These are phyloP conservation scores for Penicillium angulare DNA, from an alignment of 495 filamentous ascomycete species.

Conservation along the genomic window DNA sequence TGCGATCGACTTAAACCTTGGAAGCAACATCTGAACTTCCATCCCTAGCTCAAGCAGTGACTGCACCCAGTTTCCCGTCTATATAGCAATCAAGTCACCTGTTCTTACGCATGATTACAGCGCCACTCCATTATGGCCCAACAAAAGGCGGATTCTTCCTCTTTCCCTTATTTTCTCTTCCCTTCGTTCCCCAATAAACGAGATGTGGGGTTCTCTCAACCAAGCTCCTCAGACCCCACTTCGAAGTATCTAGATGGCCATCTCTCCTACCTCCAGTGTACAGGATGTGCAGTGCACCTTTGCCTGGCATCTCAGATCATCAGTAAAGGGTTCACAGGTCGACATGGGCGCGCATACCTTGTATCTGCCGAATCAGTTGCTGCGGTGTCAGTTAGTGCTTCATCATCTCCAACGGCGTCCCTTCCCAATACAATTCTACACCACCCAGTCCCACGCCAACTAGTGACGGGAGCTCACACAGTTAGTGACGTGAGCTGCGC, in stretches of 20 bases:
- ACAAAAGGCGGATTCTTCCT: slow-evolving; percentile 5
- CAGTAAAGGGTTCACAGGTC: slow-evolving; percentile 88
- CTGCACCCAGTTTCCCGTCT: too few relatives aligned
- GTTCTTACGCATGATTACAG: too few relatives aligned
- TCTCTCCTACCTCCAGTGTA: slow-evolving; percentile 67
- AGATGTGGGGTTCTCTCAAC: slow-evolving; percentile 25
- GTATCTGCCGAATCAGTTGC: slow-evolving; percentile 51
- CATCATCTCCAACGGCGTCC: slow-evolving; percentile 31
- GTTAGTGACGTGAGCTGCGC: slow-evolving; percentile 56
- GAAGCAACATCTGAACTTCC: too few relatives aligned
- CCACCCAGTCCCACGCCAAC: slow-evolving; percentile 63
- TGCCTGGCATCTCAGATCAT: slow-evolving; percentile 78
- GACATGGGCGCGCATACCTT: slow-evolving; percentile 91
- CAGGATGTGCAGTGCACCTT: slow-evolving; percentile 69
- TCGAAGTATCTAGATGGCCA: slow-evolving; percentile 47
- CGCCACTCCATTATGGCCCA: slow-evolving; percentile 12
- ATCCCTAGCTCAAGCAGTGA: too few relatives aligned
- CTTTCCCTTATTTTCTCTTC: slow-evolving; percentile 51
- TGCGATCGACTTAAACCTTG: too few relatives aligned
- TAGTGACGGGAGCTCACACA: slow-evolving; percentile 76
- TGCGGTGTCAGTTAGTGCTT: slow-evolving; percentile 30
- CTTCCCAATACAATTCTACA: slow-evolving; percentile 58
- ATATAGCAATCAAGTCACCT: too few relatives aligned
- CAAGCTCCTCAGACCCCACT: slow-evolving; percentile 12
- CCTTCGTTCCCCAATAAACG: slow-evolving; percentile 46